Percentiles rank a stretch among this genome's conserved stretches.
Conservation (phyloP, 805 yeast genomes). For the Dipodascus geniculatus region DNA sequence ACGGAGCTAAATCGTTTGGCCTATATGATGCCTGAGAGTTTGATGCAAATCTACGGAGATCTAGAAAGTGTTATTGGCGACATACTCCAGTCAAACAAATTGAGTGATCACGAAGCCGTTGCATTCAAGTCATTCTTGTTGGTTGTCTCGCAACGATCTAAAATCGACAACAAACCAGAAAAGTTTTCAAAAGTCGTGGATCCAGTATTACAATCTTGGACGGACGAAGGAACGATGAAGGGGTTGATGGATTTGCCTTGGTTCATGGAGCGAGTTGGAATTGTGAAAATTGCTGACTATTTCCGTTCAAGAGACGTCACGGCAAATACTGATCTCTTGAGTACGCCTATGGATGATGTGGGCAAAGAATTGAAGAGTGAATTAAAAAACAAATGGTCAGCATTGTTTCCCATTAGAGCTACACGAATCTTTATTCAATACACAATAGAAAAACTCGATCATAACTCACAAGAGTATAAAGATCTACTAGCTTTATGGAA, state of each 20-base stretch:
- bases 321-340: constrained; percentile 60
- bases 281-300: constrained; percentile 85
- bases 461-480: constrained; percentile 62
- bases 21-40: constrained; percentile 83
- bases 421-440: constrained; percentile 92
- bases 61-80: constrained; percentile 70
- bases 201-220: constrained; percentile 88
- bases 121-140: constrained; percentile 85
- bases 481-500: constrained; percentile 72
- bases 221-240: constrained; percentile 79
- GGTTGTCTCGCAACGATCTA: constrained; percentile 78
- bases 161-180: constrained; percentile 55
- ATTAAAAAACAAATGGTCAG: constrained; percentile 84
- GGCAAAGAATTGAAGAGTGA: constrained; percentile 68
- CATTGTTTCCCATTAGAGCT: constrained; percentile 89
- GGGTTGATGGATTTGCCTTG: constrained; percentile 85
- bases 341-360: constrained; percentile 79
- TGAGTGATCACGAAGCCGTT: constrained; percentile 84
- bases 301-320: constrained; percentile 74
- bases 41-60: constrained; percentile 70
- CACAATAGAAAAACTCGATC: constrained; percentile 82
- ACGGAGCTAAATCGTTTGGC: constrained; percentile 91
- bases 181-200: constrained; percentile 82
- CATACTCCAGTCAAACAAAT: constrained; percentile 53
- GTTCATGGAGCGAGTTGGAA: constrained; percentile 97